Base-by-base conservation (phyloP, 1,284 basidiomycete species). In the Microbotryum silenes-acaulis region DNA sequence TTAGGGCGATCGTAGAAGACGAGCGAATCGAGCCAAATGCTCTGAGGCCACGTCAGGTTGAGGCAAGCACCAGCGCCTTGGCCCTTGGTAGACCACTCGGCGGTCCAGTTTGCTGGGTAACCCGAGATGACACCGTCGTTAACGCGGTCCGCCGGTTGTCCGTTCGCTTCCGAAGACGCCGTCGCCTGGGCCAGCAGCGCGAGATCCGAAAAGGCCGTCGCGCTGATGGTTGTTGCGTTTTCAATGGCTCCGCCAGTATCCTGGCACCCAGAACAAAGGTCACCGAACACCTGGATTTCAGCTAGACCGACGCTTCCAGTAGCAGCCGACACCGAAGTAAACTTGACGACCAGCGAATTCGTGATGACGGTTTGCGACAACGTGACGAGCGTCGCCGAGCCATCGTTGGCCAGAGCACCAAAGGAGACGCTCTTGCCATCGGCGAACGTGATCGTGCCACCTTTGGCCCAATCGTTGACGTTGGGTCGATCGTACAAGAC, bases 401-500 rank as follows among this genome's bases (percentile, higher is more conserved):
- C 67, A 23, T 66, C 58, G 56, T 68, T 68, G 44, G 62, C 58
- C 29, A 68, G 64, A 48, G 57, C 62, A 14, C 68, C 68, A 51
- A 70, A 59, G 0, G 61, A 33, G 25, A 64, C 47, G 9, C 60
- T 51, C 31, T 58, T 51, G 14, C 62, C 60, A 44, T 66, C 67
- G 14, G 51, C 51, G 54, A 68, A 66, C n/a, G 61, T 60, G 10
- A 37, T 37, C 37, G 52, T 56, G 10, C 51, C 59, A 5, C 10
- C 14, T 45, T 61, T 55, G 37, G 61, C 47, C 20, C 49, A 46
- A 33, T 57, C 68, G 51, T 70, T 58, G 16, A 47, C n/a, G 60
- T 68, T 69, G 14, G 65, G 62, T 23, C 67, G 51, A 51, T 68
- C 67, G 60, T 64, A 64, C 2, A 68, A 55, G 14, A 66, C 60